A percentile compares a stretch with the other conserved stretches of the same genome.
These are phyloP conservation scores for Debaryomyces castellii DNA, from an alignment of 805 yeast genomes.

Conservation along the genomic window DNA sequence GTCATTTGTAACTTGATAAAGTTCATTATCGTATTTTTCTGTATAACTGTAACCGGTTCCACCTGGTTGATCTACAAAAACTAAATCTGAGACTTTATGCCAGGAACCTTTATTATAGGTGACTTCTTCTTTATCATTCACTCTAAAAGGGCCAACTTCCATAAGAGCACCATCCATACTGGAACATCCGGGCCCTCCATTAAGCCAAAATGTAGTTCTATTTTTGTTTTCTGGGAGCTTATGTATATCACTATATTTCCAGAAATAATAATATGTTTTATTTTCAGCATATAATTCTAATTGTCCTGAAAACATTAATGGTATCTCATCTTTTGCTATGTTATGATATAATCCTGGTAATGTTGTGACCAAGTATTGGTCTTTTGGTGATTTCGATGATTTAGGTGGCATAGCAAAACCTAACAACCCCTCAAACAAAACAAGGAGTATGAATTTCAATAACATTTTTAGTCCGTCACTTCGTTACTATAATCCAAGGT, in stretches of 20 bases:
- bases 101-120: constrained; percentile 72
- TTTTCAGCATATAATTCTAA: constrained; percentile 54
- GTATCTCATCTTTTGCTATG: constrained; percentile 33
- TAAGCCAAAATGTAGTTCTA: constrained; percentile 78
- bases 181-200: constrained; percentile 99
- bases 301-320: constrained; percentile 66
- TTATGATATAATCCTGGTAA: constrained; percentile 39
- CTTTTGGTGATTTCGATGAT: constrained; percentile 2
- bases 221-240: constrained; percentile 31
- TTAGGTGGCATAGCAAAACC: constrained; percentile 6
- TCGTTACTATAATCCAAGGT: neutral
- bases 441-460: constrained; percentile 1
- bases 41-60: constrained; percentile 88
- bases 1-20: constrained; percentile 58
- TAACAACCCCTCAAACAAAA: constrained; percentile 4
- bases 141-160: constrained; percentile 88
- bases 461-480: neutral
- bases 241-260: constrained; percentile 57
- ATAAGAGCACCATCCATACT: constrained; percentile 96
- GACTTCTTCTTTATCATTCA: constrained; percentile 45
- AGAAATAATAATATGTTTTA: constrained; percentile 67
- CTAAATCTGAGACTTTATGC: constrained; percentile 74
- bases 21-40: constrained; percentile 52
- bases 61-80: constrained; percentile 91
- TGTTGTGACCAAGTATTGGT: constrained; percentile 20